Conservation (phyloP, 495 filamentous ascomycete genomes). For the Letharia lupina region DNA sequence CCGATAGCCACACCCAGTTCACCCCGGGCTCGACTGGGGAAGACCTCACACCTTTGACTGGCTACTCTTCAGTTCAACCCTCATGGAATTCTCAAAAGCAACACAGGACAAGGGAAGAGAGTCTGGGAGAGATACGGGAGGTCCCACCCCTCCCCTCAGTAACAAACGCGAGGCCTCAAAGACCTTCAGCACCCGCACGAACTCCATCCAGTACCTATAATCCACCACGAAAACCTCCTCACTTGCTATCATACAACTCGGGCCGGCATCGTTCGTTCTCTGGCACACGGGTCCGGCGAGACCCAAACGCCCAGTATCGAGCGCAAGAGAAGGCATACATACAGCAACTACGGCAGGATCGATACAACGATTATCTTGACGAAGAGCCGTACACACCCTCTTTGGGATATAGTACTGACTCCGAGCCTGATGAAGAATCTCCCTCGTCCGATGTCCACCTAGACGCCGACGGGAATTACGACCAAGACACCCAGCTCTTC, state of each 20-base stretch:
- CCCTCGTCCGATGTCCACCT: slow-evolving; percentile 76
- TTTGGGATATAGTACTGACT: slow-evolving; percentile 59
- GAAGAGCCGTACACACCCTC: slow-evolving; percentile 62
- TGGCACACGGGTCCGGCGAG: slow-evolving; percentile 43
- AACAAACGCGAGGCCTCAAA: slow-evolving; percentile 39
- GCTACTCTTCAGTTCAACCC: slow-evolving; percentile 25
- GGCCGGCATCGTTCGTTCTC: slow-evolving; percentile 48
- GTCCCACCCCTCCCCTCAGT: slow-evolving; percentile 15
- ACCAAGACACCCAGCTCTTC: slow-evolving; percentile 88
- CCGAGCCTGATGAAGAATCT: slow-evolving; percentile 84
- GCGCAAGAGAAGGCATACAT: slow-evolving; percentile 80
- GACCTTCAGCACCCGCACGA: slow-evolving; percentile 52
- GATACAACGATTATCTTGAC: slow-evolving; percentile 62
- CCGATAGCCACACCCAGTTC: slow-evolving; percentile 35
- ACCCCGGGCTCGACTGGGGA: slow-evolving; percentile 33
- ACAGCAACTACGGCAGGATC: slow-evolving; percentile 63
- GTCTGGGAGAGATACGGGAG: slow-evolving; percentile 25
- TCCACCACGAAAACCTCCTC: slow-evolving; percentile 64
- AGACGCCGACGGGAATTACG: slow-evolving; percentile 68
- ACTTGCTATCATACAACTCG: slow-evolving; percentile 45
- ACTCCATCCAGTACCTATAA: slow-evolving; percentile 68
- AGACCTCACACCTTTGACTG: slow-evolving; percentile 28
- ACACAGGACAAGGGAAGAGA: slow-evolving; percentile 25
- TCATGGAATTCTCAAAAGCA: slow-evolving; percentile 25
- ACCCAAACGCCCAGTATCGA: slow-evolving; percentile 71